Conservation (phyloP, 1,284 basidiomycete species). For the Xerocomus minutiporus region DNA sequence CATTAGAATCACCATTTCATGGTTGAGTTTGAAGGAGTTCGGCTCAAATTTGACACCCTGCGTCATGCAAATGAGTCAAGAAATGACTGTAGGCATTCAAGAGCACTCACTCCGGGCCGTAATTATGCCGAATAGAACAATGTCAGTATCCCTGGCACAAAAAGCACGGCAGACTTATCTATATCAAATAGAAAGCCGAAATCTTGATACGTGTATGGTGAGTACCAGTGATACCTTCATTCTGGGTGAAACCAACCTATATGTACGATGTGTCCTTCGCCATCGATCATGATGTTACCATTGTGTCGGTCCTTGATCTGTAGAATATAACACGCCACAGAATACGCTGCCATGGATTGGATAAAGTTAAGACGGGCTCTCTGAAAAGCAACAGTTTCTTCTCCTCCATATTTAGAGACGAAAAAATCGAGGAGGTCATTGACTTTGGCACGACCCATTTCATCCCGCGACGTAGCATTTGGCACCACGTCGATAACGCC, state of each 20-base stretch:
- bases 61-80: slow-evolving; percentile 9
- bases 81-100: not conserved
- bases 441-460: slow-evolving; percentile 98
- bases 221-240: slow-evolving; percentile 5
- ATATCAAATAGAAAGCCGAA: slow-evolving; percentile 99
- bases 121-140: slow-evolving; percentile 16
- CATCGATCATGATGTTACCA: slow-evolving; percentile 99
- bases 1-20: slow-evolving; percentile 98
- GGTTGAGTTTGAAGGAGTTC: slow-evolving; percentile 94
- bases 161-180: slow-evolving; percentile 59
- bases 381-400: slow-evolving; percentile 89
- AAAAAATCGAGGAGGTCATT: slow-evolving; percentile 96
- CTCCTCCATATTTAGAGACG: slow-evolving; percentile 88
- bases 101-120: slow-evolving; percentile 62
- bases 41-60: slow-evolving; percentile 97
- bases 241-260: slow-evolving; percentile 56
- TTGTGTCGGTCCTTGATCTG: slow-evolving; percentile 99
- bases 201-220: slow-evolving; percentile 47
- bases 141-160: slow-evolving; percentile 24
- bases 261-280: slow-evolving; percentile 93
- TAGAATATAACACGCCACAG: slow-evolving; percentile 95
- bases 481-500: slow-evolving; percentile 99
- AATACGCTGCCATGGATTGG: slow-evolving; percentile 99
- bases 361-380: slow-evolving; percentile 94
- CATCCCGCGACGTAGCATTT: slow-evolving; percentile 96